These are phyloP conservation scores for Mycena galericulata DNA, from an alignment of 768 basidiomycete genomes.

Conservation along the genomic window DNA sequence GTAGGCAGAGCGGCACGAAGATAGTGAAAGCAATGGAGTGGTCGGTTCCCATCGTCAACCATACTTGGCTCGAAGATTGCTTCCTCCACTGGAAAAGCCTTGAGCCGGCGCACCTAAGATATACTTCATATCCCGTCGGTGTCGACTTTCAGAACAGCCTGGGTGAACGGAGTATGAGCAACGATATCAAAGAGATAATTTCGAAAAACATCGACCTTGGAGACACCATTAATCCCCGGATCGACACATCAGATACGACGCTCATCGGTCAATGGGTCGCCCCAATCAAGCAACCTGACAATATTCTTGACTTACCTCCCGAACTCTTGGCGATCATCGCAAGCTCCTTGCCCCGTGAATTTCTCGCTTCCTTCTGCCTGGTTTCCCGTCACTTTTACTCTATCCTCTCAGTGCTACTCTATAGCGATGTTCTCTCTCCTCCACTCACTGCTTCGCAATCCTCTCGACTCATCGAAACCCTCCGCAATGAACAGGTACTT, in stretches of 20 bases:
- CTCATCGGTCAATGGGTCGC: no score
- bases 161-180: conserved; percentile 54
- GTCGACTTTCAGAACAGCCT: conserved; percentile 68
- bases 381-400: conserved; percentile 18
- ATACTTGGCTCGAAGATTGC: conserved; percentile 93
- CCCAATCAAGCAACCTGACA: background rate
- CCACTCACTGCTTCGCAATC: conserved; percentile 6
- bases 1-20: conserved; percentile 65
- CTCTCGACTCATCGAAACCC: background rate
- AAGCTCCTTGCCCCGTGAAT: conserved; percentile 6
- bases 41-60: conserved; percentile 90
- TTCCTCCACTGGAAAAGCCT: conserved; percentile 83
- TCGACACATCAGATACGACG: background rate
- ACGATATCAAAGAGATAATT: conserved; percentile 19
- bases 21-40: conserved; percentile 79
- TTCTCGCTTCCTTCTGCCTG: conserved; percentile 17
- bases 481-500: background rate
- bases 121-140: conserved; percentile 74
- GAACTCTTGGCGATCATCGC: conserved; percentile 22
- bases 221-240: conserved; percentile 10
- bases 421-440: conserved; percentile 9
- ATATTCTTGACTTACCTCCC: background rate
- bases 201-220: no score
- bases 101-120: conserved; percentile 72
- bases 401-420: background rate